phyloP scores from a whole-genome alignment of 2,329 filamentous ascomycete species.

The Ceratocystis destructans region DNA sequence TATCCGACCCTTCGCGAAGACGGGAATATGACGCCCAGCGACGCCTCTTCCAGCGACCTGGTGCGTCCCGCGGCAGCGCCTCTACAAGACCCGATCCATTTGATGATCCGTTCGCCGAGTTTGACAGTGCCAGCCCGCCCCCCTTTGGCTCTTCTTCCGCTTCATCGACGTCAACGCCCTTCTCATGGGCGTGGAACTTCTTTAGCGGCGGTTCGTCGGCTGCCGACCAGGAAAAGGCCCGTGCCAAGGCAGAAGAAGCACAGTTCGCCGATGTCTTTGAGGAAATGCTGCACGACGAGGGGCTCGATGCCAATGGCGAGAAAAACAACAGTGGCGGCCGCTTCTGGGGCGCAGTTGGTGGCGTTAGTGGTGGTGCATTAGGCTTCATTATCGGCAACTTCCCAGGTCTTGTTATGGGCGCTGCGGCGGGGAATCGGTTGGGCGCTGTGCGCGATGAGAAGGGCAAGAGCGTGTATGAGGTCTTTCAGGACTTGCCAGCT shows the following conservation, averaged over 20 bases:
- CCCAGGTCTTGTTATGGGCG: slow-evolving; percentile 74
- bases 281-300: slow-evolving; percentile 77
- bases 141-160: slow-evolving; percentile 24
- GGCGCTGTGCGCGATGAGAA: slow-evolving; percentile 78
- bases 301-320: slow-evolving; percentile 55
- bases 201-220: slow-evolving; percentile 31
- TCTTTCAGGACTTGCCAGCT: slow-evolving; percentile 77
- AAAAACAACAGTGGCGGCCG: slow-evolving; percentile 32
- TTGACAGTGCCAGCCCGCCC: slow-evolving; percentile 26
- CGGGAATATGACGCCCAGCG: slow-evolving; percentile 69
- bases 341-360: slow-evolving; percentile 81
- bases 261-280: slow-evolving; percentile 86
- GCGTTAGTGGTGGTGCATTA: slow-evolving; percentile 72
- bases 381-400: slow-evolving; percentile 94
- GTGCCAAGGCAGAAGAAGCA: slow-evolving; percentile 48
- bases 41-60: slow-evolving; percentile 25
- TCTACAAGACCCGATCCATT: slow-evolving; percentile 10
- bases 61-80: slow-evolving; percentile 18
- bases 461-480: slow-evolving; percentile 88
- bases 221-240: slow-evolving; percentile 29
- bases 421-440: slow-evolving; percentile 83
- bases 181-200: slow-evolving; percentile 65
- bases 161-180: slow-evolving; percentile 36
- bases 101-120: slow-evolving; percentile 33
- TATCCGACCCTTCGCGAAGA: slow-evolving; percentile 64